phyloP scores from a whole-genome alignment of 2,329 filamentous ascomycete genomes.

The Bipolaris sorokiniana region DNA sequence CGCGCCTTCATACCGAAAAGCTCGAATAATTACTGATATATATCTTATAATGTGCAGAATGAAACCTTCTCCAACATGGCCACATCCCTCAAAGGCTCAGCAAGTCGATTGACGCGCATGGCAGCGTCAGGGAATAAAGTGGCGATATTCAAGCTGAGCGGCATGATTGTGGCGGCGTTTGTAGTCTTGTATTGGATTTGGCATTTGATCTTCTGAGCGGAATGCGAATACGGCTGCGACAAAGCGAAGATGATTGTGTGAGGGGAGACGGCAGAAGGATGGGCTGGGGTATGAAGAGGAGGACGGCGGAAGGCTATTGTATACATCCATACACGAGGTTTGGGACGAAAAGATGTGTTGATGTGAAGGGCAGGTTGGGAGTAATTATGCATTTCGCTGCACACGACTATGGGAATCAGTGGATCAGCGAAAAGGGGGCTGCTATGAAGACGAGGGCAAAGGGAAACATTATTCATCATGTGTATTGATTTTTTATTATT shows the following conservation, averaged over 20 bases:
- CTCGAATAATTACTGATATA: no score
- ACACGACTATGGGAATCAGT: no score
- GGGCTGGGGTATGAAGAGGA: neutral
- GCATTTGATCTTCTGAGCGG: constrained; percentile 25
- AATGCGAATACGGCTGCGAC: neutral
- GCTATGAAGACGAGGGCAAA: neutral
- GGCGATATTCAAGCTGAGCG: constrained; percentile 87
- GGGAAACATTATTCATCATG: neutral
- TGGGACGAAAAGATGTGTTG: no score
- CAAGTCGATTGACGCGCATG: constrained; percentile 83
- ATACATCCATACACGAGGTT: no score
- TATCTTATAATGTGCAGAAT: constrained; percentile 57
- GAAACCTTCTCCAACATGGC: constrained; percentile 92
- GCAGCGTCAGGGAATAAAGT: constrained; percentile 88
- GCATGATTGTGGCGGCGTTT: constrained; percentile 75
- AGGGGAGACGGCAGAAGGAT: neutral
- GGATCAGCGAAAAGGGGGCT: neutral
- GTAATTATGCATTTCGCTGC: no score
- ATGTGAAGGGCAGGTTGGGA: no score
- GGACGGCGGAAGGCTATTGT: no score
- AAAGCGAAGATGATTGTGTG: neutral
- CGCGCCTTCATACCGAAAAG: no score
- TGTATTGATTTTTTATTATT: neutral
- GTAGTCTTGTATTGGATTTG: constrained; percentile 77
- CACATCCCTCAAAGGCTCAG: constrained; percentile 81